Percentiles rank a stretch among this genome's conserved stretches.
These are phyloP conservation scores for Yarrowia osloensis DNA, from an alignment of 805 yeast genomes.

Conservation along the genomic window DNA sequence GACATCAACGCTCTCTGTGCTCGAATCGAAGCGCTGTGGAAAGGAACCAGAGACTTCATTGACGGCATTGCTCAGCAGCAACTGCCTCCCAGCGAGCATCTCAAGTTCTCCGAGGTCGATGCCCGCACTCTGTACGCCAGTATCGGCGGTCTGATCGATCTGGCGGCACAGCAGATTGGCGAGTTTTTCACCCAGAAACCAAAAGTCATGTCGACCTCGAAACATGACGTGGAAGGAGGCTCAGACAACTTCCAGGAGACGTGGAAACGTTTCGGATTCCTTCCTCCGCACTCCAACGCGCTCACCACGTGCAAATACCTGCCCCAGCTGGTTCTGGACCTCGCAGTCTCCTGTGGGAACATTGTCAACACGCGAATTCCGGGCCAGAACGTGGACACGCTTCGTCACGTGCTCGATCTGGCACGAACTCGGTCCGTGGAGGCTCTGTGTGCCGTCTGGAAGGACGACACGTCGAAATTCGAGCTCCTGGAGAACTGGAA, in stretches of 20 bases:
- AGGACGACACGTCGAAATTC: constrained; percentile 50
- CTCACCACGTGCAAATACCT: constrained; percentile 58
- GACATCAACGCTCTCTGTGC: constrained; percentile 46
- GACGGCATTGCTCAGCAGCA: constrained; percentile 50
- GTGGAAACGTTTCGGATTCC: constrained; percentile 50
- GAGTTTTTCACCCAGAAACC: constrained; percentile 38
- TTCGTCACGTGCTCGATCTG: constrained; percentile 45
- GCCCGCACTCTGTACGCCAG: constrained; percentile 43
- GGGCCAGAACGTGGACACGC: constrained; percentile 44
- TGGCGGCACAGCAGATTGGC: constrained; percentile 37
- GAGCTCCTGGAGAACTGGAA: constrained; percentile 48
- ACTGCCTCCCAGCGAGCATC: constrained; percentile 47
- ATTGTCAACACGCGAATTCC: constrained; percentile 50
- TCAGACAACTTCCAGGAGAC: constrained; percentile 3
- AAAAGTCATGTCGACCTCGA: neutral
- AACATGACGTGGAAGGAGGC: neutral
- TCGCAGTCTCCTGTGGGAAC: constrained; percentile 48
- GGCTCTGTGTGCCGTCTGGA: constrained; percentile 54
- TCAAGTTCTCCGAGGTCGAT: constrained; percentile 42
- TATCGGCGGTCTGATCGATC: constrained; percentile 46
- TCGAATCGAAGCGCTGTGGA: constrained; percentile 55
- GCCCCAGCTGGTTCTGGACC: constrained; percentile 49
- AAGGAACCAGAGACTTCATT: constrained; percentile 55
- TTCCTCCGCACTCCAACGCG: constrained; percentile 67
- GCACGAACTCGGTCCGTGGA: constrained; percentile 50